A percentile compares a stretch with the other conserved stretches of the same genome.
Conservation (phyloP, 768 basidiomycete species). For the Ephemerocybe angulata region DNA sequence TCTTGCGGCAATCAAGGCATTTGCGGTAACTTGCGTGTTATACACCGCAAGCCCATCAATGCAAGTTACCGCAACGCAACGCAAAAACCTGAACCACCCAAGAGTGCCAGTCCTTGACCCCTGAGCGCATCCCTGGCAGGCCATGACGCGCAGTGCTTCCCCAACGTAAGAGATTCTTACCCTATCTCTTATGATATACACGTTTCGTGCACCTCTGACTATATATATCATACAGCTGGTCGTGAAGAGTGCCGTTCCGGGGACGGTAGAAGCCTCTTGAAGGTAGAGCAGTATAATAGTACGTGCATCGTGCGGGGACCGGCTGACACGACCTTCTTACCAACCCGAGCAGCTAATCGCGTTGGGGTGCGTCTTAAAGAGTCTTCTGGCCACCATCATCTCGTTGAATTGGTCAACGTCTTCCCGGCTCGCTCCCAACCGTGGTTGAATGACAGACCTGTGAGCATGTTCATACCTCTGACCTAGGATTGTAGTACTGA, state of each 20-base stretch:
- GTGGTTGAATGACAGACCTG: too few species aligned
- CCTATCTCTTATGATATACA: neutral
- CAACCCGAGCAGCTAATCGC: constrained; percentile 76
- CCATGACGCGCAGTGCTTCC: constrained; percentile 78
- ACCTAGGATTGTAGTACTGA: too few species aligned
- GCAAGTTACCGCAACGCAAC: too few species aligned
- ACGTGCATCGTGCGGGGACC: constrained; percentile 18
- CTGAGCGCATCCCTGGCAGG: constrained; percentile 39
- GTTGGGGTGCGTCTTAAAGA: constrained; percentile 76
- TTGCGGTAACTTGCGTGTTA: too few species aligned
- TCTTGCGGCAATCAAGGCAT: too few species aligned
- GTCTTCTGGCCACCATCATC: too few species aligned
- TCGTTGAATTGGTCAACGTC: too few species aligned
- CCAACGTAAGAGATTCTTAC: constrained; percentile 49
- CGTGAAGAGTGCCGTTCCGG: constrained; percentile 65
- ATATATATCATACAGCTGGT: constrained; percentile 45
- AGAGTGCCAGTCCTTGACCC: constrained; percentile 4
- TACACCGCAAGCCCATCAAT: too few species aligned
- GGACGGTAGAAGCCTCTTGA: constrained; percentile 65
- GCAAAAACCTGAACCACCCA: too few species aligned
- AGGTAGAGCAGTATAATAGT: constrained; percentile 76
- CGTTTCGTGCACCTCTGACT: constrained; percentile 5
- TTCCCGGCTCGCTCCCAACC: too few species aligned
- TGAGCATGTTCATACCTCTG: too few species aligned
- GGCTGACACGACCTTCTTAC: constrained; percentile 1